Conservation (phyloP, 768 basidiomycete species). For the Sarcomyxa edulis region DNA sequence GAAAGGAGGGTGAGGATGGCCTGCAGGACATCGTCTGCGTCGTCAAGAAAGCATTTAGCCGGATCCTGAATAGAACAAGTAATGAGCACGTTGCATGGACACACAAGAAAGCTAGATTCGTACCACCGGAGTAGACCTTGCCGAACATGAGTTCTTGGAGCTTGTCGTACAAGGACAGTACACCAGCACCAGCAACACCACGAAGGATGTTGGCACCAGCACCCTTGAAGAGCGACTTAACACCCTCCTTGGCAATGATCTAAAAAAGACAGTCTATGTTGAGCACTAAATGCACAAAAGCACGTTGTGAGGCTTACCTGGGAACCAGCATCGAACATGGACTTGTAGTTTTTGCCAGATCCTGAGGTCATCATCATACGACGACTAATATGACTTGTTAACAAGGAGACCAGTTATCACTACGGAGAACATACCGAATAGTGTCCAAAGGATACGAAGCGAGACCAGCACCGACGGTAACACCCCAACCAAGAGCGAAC, state of each 20-base stretch:
- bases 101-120: slow-evolving; percentile 16
- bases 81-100: slow-evolving; percentile 2
- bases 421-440: slow-evolving; percentile 54
- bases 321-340: slow-evolving; percentile 94
- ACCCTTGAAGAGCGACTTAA: slow-evolving; percentile 97
- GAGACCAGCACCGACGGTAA: slow-evolving; percentile 98
- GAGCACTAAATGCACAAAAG: neutral
- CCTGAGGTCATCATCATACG: slow-evolving; percentile 99
- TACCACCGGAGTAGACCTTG: slow-evolving; percentile 98
- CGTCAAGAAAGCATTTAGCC: slow-evolving; percentile 29
- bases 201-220: slow-evolving; percentile 94
- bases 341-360: slow-evolving; percentile 94
- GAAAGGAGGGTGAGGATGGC: slow-evolving; percentile 3
- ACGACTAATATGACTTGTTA: too few species aligned
- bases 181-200: slow-evolving; percentile 99
- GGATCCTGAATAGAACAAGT: slow-evolving; percentile 28
- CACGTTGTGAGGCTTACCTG: slow-evolving; percentile 38
- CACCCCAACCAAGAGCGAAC: slow-evolving; percentile 97
- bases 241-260: slow-evolving; percentile 94
- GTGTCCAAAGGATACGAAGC: slow-evolving; percentile 95
- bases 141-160: slow-evolving; percentile 94
- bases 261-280: slow-evolving; percentile 5
- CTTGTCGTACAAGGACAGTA: slow-evolving; percentile 98
- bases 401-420: too few species aligned
- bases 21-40: neutral